Base-by-base conservation (phyloP, 768 basidiomycete species). In the Lactarius hengduanensis region DNA sequence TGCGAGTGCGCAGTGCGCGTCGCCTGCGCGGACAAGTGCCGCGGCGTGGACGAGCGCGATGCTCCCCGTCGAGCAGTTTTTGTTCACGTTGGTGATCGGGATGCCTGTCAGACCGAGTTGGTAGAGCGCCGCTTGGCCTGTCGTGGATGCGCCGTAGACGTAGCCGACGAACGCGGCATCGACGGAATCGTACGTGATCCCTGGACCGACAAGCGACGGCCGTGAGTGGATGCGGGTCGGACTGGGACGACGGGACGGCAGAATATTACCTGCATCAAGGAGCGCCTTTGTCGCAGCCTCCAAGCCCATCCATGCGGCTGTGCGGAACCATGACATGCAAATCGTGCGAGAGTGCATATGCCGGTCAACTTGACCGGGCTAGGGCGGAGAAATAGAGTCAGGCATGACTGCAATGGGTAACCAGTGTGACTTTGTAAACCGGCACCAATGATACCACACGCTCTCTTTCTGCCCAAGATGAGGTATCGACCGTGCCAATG, bases 211-310 rank as follows among this genome's bases (percentile, higher is more conserved):
- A 50, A 30, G 47, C 11, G 45, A n/a, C 20, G n/a, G 45, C 9
- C 45, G 54, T 30, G 22, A 50, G n/a, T 9, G 22, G 11, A 22
- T 1, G 4, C n/a, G 7, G 26, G 6, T 55, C 1, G 4, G 54
- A 57, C 34, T 11, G 34, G 34, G 10, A 10, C 22, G 30, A 4
- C 0, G 30, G 30, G 36, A 36, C 18, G 1, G 20, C 50, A 61
- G 61, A 61, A 62, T 76, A 59, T 45, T 59, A 87, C 89, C 90
- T 69, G 92, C 92, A 71, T 95, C 93, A 16, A 94, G 83, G 28
- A 94, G 80, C 0, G 93, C 92, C 71, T 95, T 94, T 1, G 91
- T 92, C 1, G 89, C 84, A 1, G 93, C 93, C 75, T 94, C 92
- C 54, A 94, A 79, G 6, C 91, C 92, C 88, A 94, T 92, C 89